These are phyloP conservation scores for Pistacia atlantica DNA, from an alignment of 345 rosid genomes.

Conservation along the genomic window DNA sequence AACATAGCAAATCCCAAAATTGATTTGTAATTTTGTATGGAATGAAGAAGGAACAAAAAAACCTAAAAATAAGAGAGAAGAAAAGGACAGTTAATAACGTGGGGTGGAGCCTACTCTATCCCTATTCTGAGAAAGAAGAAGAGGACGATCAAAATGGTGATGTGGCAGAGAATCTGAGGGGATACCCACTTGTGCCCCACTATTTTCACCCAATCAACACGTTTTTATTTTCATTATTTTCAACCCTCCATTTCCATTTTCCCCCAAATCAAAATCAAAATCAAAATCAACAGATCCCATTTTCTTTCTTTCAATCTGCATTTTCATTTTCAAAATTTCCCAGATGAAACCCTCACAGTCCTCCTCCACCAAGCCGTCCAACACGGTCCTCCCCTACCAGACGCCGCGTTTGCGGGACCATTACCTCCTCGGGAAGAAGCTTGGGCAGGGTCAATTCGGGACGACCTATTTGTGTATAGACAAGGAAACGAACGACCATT, in stretches of 20 bases:
- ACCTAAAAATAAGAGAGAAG: no score
- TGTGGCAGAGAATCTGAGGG: background rate
- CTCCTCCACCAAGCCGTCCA: conserved; percentile 40
- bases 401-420: conserved; percentile 84
- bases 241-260: background rate
- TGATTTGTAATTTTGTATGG: no score
- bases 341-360: conserved; percentile 27
- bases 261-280: no score
- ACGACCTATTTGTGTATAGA: conserved; percentile 81
- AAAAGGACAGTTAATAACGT: background rate
- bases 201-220: background rate
- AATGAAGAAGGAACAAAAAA: no score
- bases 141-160: no score
- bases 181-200: background rate
- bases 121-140: background rate
- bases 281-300: no score
- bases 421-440: conserved; percentile 75
- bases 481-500: conserved; percentile 47
- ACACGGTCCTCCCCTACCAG: conserved; percentile 76
- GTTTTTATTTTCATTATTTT: background rate
- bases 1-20: no score
- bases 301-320: background rate
- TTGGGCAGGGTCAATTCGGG: conserved; percentile 97
- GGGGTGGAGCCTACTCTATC: conserved; percentile 7
- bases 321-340: background rate